These are phyloP conservation scores for Talaromyces wortmannii DNA, from an alignment of 495 filamentous ascomycete genomes.

Conservation along the genomic window DNA sequence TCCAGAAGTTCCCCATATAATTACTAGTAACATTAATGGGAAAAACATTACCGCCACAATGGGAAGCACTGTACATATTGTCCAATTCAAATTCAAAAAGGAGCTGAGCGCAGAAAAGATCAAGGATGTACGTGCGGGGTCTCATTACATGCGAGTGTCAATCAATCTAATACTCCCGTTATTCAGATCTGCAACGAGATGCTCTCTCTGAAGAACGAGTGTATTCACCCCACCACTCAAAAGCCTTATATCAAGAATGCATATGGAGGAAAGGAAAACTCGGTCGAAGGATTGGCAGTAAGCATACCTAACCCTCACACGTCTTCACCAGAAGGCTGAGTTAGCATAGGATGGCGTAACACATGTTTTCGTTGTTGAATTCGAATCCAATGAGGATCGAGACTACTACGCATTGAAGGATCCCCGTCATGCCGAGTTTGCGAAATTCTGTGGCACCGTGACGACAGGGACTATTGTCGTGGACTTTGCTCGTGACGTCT, in stretches of 20 bases:
- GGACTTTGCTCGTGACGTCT: background rate
- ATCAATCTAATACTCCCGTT: background rate
- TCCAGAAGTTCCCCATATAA: too few relatives aligned
- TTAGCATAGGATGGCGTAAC: slow-evolving; percentile 39
- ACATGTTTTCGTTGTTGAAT: slow-evolving; percentile 57
- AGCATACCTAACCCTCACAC: too few relatives aligned
- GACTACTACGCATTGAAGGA: slow-evolving; percentile 49
- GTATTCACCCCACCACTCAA: slow-evolving; percentile 27
- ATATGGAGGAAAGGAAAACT: slow-evolving; percentile 53
- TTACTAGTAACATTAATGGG: too few relatives aligned
- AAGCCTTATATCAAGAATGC: slow-evolving; percentile 49
- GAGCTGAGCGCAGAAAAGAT: background rate
- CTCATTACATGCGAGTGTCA: background rate
- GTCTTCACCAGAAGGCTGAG: background rate
- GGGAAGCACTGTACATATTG: background rate
- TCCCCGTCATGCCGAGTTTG: slow-evolving; percentile 39
- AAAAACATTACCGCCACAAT: too few relatives aligned
- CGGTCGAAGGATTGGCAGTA: slow-evolving; percentile 50
- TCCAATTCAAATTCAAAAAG: background rate
- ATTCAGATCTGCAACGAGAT: slow-evolving; percentile 29
- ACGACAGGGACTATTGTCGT: background rate
- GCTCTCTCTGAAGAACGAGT: slow-evolving; percentile 19
- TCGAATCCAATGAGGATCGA: slow-evolving; percentile 48
- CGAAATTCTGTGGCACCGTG: background rate
- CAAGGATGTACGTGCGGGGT: background rate